Evolutionary conservation across 169 alveolate genomes (phyloP), one percentile per base, ranked within the genome.

Genomic region (Babesia ovata): DNA sequence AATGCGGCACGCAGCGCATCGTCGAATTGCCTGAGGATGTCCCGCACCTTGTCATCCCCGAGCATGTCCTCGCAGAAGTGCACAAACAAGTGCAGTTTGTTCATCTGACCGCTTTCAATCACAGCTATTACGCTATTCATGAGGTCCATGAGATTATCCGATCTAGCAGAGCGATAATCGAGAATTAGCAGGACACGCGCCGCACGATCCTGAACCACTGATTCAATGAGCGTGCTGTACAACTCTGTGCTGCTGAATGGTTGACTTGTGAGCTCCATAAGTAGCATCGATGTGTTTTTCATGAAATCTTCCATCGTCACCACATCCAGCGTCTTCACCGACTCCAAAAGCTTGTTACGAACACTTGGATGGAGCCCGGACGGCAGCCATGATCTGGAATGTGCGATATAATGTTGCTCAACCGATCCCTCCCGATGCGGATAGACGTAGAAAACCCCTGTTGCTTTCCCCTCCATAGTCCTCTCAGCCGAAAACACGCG

Each of bases 91-190:
- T 66, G 28, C 4, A 66, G 11, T 13, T 75, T 75, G n/a, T 45
- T 45, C 61, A 21, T 26, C 28, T 66, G 67, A 6, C 85, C 85
- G 33, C 85, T 75, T 39, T 75, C 85, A 9, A 63, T 42, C 6
- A 75, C 62, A 2, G 77, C 4, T 53, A 29, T 28, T 2, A 66
- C 57, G 19, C 46, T 63, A 19, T 56, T 66, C 72, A 58, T 39
- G 72, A 66, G 57, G 24, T 22, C n/a, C 22, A 50, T 6, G 29
- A 62, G n/a, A 7, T 75, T 39, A 19, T 61, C 21, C 28, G 76
- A 67, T 57, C 46, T 50, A 4, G 76, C 76, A 14, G 24, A 21
- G 10, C 57, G 76, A 53, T 50, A 22, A 53, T 67, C 76, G 21
- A 67, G 29, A 9, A 67, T 21, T 11, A 54, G 24, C 21, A 75